Conservation (phyloP, 225 moss, liverwort and hornwort genomes). For the Sphagnum tenellum region DNA sequence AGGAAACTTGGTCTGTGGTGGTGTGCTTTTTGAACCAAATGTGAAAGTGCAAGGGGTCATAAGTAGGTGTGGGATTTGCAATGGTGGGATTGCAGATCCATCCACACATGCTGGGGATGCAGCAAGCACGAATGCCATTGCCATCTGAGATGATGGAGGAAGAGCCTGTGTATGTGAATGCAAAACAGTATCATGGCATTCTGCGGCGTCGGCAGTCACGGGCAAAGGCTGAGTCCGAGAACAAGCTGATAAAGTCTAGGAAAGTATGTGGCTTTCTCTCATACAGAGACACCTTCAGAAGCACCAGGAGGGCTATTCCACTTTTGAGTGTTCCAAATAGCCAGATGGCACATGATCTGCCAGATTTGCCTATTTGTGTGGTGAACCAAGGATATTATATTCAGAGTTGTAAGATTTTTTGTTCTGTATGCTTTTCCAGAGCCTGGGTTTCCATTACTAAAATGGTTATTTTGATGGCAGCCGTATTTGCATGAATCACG, state of each 20-base stretch:
- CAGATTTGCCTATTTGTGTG: too few species aligned
- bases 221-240: conserved; percentile 96
- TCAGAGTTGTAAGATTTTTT: too few species aligned
- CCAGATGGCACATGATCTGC: too few species aligned
- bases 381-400: too few species aligned
- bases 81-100: conserved; percentile 53
- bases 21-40: too few species aligned
- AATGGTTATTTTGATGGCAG: conserved; percentile 28
- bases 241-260: conserved; percentile 87
- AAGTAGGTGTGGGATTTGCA: background rate
- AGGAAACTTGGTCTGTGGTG: too few species aligned
- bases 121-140: conserved; percentile 98
- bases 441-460: too few species aligned
- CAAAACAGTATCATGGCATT: conserved; percentile 99
- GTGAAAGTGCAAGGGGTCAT: too few species aligned
- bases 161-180: conserved; percentile 98
- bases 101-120: conserved; percentile 94
- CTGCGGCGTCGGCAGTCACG: conserved; percentile 92
- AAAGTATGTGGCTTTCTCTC: conserved; percentile 37
- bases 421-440: too few species aligned
- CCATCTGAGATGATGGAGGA: conserved; percentile 99
- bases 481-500: conserved; percentile 97
- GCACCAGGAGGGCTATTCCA: too few species aligned
- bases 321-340: too few species aligned
- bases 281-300: too few species aligned